phyloP scores from a whole-genome alignment of 2,329 filamentous ascomycete genomes.

The Calonectria hawksworthii region DNA sequence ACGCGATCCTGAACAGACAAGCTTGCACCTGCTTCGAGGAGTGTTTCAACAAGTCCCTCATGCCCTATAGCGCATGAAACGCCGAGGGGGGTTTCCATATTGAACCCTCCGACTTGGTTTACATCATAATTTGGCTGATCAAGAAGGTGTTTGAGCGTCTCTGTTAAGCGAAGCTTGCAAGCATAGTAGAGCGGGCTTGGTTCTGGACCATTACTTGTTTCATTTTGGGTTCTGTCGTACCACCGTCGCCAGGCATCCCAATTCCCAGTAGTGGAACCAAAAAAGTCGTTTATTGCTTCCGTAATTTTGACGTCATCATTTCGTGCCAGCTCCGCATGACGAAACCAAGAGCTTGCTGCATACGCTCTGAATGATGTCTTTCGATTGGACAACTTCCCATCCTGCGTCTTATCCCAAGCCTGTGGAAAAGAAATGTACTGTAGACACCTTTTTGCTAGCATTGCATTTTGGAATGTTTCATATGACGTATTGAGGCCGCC shows the following conservation, averaged over 20 bases:
- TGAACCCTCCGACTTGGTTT: neutral
- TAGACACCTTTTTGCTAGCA: neutral
- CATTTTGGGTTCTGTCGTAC: neutral
- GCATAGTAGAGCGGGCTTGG: neutral
- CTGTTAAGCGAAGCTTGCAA: neutral
- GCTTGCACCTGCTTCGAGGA: neutral
- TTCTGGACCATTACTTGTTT: too few relatives aligned
- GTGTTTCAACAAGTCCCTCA: neutral
- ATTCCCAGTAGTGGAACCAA: neutral
- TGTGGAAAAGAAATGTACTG: neutral
- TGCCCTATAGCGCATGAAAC: neutral
- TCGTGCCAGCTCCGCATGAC: neutral
- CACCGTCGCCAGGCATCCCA: neutral
- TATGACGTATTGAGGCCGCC: neutral
- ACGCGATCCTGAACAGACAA: neutral
- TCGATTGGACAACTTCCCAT: neutral
- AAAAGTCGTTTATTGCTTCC: neutral
- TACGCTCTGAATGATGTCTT: neutral
- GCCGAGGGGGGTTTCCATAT: neutral
- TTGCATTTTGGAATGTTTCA: neutral
- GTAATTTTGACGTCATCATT: neutral
- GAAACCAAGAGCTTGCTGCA: neutral
- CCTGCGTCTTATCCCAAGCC: neutral
- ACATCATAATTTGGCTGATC: neutral
- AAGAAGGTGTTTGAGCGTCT: neutral